These are phyloP conservation scores for Metschnikowia cerradonensis DNA, from an alignment of 805 yeast genomes.

Conservation along the genomic window DNA sequence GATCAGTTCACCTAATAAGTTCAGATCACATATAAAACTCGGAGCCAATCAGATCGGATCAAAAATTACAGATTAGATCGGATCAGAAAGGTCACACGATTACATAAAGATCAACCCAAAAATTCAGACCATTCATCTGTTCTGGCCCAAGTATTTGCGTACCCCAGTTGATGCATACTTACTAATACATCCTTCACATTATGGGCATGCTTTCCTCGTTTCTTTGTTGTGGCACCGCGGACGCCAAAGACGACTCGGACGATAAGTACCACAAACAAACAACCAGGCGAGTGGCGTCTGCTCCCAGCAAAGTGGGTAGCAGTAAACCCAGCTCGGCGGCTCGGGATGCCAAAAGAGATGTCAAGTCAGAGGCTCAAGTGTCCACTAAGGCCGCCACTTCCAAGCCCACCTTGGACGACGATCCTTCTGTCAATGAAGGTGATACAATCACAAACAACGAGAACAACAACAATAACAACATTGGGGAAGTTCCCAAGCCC, in stretches of 20 bases:
- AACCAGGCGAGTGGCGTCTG: conserved; percentile 5
- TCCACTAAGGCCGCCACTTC: background rate
- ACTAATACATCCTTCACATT: background rate
- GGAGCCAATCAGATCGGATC: too few relatives aligned
- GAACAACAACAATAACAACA: conserved; percentile 12
- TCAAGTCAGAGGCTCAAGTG: background rate
- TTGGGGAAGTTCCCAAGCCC: too few relatives aligned
- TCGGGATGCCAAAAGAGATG: background rate
- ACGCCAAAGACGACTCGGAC: conserved; percentile 30
- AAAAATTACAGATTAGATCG: too few relatives aligned
- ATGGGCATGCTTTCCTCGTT: conserved; percentile 33
- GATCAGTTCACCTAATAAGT: too few relatives aligned
- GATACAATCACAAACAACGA: conserved; percentile 40
- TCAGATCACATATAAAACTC: too few relatives aligned
- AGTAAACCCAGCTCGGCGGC: background rate
- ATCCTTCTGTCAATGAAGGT: conserved; percentile 37
- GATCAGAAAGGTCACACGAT: too few relatives aligned
- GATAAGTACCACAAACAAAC: conserved; percentile 25
- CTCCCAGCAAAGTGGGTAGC: background rate
- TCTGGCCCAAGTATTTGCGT: background rate
- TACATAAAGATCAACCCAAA: too few relatives aligned
- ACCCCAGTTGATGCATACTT: conserved; percentile 1
- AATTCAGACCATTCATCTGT: too few relatives aligned
- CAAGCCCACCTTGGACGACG: conserved; percentile 28
- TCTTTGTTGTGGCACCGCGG: conserved; percentile 36